Evolutionary conservation across 345 rosid species (phyloP).

Genomic region (Citrus reticulata): DNA sequence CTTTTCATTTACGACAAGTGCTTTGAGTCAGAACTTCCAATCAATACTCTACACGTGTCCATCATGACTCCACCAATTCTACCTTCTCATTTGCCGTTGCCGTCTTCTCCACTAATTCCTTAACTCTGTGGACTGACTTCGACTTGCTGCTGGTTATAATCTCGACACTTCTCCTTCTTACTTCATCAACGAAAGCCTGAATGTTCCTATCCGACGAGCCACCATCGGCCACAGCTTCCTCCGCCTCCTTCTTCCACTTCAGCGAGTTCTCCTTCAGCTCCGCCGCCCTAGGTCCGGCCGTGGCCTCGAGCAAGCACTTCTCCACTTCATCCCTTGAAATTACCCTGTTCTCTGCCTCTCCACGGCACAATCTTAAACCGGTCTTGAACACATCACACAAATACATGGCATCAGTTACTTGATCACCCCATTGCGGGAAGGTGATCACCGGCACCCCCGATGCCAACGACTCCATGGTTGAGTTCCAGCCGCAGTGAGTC

Average conservation of each 20-base stretch:
- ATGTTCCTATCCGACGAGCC: slow-evolving; percentile 70
- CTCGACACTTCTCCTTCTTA: slow-evolving; percentile 26
- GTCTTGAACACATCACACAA: slow-evolving; percentile 56
- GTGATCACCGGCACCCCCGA: slow-evolving; percentile 63
- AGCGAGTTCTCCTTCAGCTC: slow-evolving; percentile 55
- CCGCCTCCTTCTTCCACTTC: slow-evolving; percentile 71
- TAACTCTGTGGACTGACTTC: background rate
- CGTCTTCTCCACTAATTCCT: slow-evolving; percentile 2
- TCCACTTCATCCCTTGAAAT: slow-evolving; percentile 62
- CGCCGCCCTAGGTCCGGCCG: slow-evolving; percentile 44
- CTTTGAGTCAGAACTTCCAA: no score
- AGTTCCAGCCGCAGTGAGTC: slow-evolving; percentile 95
- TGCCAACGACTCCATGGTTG: slow-evolving; percentile 68
- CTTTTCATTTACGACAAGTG: no score
- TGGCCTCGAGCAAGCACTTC: slow-evolving; percentile 56
- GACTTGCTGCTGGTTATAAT: background rate
- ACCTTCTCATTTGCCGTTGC: background rate
- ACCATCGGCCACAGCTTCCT: slow-evolving; percentile 65
- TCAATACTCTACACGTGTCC: background rate
- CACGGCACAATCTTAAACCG: slow-evolving; percentile 67
- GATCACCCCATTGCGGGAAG: slow-evolving; percentile 89
- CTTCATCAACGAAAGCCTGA: slow-evolving; percentile 60
- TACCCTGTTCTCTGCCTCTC: slow-evolving; percentile 51
- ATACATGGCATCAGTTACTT: slow-evolving; percentile 69
- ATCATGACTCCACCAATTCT: background rate